These are phyloP conservation scores for Coffea eugenioides DNA, from an alignment of 257 asterid genomes.

Conservation along the genomic window DNA sequence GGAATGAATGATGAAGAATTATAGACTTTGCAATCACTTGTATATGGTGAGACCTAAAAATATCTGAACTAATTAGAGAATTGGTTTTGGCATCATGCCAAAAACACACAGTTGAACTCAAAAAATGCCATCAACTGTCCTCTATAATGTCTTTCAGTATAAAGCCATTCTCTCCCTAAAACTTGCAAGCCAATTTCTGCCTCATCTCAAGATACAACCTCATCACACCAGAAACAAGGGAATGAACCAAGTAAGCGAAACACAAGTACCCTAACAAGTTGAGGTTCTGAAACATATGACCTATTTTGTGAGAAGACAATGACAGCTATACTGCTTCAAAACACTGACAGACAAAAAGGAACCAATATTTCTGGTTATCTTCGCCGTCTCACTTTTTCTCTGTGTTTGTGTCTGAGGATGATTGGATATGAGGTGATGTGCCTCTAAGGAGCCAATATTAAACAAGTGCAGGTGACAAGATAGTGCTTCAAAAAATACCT, in stretches of 20 bases:
- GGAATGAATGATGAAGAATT: neutral
- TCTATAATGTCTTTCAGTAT: neutral
- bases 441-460: neutral
- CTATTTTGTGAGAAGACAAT: neutral
- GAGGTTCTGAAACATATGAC: neutral
- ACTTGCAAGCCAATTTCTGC: neutral
- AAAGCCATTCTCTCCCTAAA: neutral
- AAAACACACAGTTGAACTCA: neutral
- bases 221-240: neutral
- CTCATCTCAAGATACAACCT: neutral
- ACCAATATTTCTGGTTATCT: neutral
- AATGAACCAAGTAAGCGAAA: neutral
- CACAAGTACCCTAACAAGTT: neutral
- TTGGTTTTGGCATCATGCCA: neutral
- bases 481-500: constrained; percentile 11
- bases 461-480: constrained; percentile 8
- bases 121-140: neutral
- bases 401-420: neutral
- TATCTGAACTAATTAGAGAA: neutral
- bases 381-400: neutral
- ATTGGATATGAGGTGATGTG: neutral
- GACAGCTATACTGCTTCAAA: neutral
- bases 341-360: neutral
- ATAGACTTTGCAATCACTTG: neutral
- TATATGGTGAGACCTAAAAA: neutral